A percentile compares a stretch with the other conserved stretches of the same genome.
Conservation (phyloP, 2,329 filamentous ascomycete species). For the Aspergillus sp. region DNA sequence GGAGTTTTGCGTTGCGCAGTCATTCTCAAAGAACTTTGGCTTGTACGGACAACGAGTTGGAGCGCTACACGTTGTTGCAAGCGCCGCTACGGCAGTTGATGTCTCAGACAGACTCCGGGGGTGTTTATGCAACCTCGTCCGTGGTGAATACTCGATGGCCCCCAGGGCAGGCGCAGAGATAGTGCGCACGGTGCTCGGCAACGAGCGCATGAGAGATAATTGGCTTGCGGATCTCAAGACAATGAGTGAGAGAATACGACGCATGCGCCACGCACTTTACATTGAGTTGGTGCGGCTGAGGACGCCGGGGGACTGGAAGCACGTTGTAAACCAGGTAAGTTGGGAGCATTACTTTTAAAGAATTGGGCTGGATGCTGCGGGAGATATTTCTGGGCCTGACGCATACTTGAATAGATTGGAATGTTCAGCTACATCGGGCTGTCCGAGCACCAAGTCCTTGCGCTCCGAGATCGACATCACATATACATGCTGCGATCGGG, state of each 20-base stretch:
- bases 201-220: slow-evolving; percentile 75
- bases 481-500: no score
- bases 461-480: no score
- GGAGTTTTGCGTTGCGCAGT: slow-evolving; percentile 61
- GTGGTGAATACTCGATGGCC: slow-evolving; percentile 53
- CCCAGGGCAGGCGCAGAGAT: slow-evolving; percentile 88
- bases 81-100: slow-evolving; percentile 34
- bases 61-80: slow-evolving; percentile 71
- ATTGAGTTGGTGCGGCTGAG: slow-evolving; percentile 79
- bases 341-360: no score
- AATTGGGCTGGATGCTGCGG: no score
- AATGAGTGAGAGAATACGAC: slow-evolving; percentile 93
- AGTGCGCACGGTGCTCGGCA: slow-evolving; percentile 79
- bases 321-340: slow-evolving; percentile 90
- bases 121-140: slow-evolving; percentile 46
- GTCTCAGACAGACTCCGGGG: slow-evolving; percentile 36
- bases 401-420: no score
- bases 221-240: slow-evolving; percentile 88
- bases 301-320: slow-evolving; percentile 94
- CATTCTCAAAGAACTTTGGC: slow-evolving; percentile 70
- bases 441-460: no score
- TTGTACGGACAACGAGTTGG: slow-evolving; percentile 95
- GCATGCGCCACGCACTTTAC: slow-evolving; percentile 81
- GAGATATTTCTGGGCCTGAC: no score
- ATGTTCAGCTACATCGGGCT: no score